Evolutionary conservation across 371 early-diverging fungal species (phyloP).

Genomic region (Saksenaea vasiformis): DNA sequence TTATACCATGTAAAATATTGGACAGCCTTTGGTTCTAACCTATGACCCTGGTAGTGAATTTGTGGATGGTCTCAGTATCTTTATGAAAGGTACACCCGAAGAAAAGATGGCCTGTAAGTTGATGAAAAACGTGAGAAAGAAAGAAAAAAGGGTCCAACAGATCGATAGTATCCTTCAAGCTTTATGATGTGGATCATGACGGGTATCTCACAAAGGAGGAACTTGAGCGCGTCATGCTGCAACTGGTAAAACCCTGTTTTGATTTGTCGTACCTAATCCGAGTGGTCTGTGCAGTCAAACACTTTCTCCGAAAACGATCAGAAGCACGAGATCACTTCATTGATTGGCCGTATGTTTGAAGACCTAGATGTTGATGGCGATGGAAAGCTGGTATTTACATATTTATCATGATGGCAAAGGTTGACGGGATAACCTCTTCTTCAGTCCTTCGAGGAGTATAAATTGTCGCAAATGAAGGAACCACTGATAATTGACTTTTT

Average conservation of each 20-base stretch:
- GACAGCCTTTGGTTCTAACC: background rate
- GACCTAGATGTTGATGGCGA: conserved; percentile 87
- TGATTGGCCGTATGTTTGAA: conserved; percentile 73
- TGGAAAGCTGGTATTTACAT: conserved; percentile 64
- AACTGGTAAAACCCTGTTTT: conserved; percentile 57
- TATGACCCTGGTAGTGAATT: conserved; percentile 55
- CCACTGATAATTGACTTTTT: conserved; percentile 81
- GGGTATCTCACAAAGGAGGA: conserved; percentile 79
- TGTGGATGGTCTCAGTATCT: conserved; percentile 74
- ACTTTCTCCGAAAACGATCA: conserved; percentile 76
- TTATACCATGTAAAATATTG: background rate
- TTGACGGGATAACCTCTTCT: background rate
- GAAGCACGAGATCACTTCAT: conserved; percentile 60
- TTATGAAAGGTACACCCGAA: conserved; percentile 80
- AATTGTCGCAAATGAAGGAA: conserved; percentile 83
- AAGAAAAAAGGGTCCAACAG: background rate
- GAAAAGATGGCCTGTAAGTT: conserved; percentile 77
- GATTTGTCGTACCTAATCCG: background rate
- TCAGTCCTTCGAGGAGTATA: conserved; percentile 78
- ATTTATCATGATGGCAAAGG: background rate
- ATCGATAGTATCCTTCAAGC: conserved; percentile 72
- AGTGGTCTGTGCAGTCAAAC: conserved; percentile 37
- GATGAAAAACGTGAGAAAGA: background rate
- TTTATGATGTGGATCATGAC: conserved; percentile 83
- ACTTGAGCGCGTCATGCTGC: conserved; percentile 70